Evolutionary conservation across 345 rosid genomes (phyloP).

Genomic region (Salix exigua): DNA sequence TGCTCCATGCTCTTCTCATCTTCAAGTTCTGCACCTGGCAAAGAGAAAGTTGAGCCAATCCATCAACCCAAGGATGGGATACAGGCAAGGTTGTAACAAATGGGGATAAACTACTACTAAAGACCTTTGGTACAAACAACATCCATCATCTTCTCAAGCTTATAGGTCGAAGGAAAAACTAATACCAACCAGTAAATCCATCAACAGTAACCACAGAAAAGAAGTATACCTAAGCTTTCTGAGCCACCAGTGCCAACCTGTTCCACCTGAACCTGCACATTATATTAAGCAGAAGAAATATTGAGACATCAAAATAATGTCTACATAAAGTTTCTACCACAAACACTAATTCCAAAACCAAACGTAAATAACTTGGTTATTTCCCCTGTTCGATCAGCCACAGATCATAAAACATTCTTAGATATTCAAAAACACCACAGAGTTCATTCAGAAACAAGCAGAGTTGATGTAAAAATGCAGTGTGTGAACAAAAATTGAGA

Average conservation of each 20-base stretch:
- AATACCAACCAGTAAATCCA: neutral
- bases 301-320: neutral
- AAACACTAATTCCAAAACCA: neutral
- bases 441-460: neutral
- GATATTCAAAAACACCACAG: neutral
- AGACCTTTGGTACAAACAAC: no score
- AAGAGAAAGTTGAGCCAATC: neutral
- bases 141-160: neutral
- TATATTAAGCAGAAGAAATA: neutral
- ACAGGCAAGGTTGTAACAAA: no score
- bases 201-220: neutral
- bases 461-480: neutral
- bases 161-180: neutral
- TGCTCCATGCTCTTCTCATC: conserved; percentile 24
- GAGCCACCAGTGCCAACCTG: conserved; percentile 32
- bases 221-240: conserved; percentile 35
- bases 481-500: neutral
- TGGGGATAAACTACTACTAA: no score
- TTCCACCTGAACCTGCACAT: conserved; percentile 41
- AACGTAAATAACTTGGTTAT: neutral
- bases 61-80: neutral
- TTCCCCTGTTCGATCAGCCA: neutral
- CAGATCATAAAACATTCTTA: neutral
- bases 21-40: conserved; percentile 26
- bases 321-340: neutral